phyloP scores from a whole-genome alignment of 208 protist genomes.

The Herpetomonas tarakana region DNA sequence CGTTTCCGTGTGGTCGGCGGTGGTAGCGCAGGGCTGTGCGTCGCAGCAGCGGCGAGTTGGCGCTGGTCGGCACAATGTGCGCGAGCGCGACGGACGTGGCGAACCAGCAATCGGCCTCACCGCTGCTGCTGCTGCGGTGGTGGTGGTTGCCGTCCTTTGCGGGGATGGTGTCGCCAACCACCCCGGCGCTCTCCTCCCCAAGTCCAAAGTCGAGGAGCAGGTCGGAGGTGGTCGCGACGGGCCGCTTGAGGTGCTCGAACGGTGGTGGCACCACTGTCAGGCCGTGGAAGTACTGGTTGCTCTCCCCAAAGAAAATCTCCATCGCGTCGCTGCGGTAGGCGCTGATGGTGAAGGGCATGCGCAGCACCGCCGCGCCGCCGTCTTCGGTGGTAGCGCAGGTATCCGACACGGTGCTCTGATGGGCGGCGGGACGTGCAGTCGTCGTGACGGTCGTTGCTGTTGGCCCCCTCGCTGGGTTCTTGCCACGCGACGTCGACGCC shows the following conservation, averaged over 20 bases:
- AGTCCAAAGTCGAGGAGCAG: conserved; percentile 64
- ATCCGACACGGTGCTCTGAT: background rate
- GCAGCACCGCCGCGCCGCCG: conserved; percentile 33
- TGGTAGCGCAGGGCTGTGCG: no score
- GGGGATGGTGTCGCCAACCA: background rate
- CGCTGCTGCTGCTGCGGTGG: background rate
- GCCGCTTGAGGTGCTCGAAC: conserved; percentile 71
- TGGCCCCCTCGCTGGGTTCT: conserved; percentile 20
- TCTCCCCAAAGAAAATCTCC: conserved; percentile 74
- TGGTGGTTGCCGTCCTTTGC: conserved; percentile 4
- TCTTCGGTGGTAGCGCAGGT: background rate
- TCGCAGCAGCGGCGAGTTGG: conserved; percentile 2
- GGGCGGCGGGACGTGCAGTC: no score
- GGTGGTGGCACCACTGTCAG: conserved; percentile 72
- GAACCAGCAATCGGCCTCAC: conserved; percentile 36
- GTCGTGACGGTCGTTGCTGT: background rate
- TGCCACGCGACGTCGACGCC: conserved; percentile 16
- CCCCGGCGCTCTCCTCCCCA: background rate
- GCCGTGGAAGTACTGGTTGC: conserved; percentile 76
- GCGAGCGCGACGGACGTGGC: conserved; percentile 58
- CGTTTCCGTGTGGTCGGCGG: background rate
- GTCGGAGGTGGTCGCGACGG: conserved; percentile 41
- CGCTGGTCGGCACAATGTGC: conserved; percentile 11
- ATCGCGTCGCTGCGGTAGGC: conserved; percentile 78
- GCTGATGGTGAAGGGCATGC: conserved; percentile 68